Evolutionary conservation across 2,329 filamentous ascomycete genomes (phyloP).

Genomic region (Tolypocladium nubicola): DNA sequence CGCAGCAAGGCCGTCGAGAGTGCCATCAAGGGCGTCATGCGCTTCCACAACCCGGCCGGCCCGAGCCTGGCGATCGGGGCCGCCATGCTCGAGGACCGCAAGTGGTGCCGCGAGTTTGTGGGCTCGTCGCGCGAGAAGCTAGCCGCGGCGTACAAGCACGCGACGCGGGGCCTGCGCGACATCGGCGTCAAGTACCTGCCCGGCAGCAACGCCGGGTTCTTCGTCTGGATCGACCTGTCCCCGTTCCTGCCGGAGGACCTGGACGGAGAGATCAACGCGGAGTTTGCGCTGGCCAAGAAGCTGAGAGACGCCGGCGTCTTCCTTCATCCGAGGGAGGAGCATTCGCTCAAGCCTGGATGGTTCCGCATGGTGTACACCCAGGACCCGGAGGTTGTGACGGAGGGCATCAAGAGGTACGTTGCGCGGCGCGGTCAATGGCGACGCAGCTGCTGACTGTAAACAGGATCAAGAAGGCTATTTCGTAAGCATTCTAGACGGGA

Average conservation of each 20-base stretch:
- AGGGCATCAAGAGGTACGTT: conserved; percentile 24
- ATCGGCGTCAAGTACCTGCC: conserved; percentile 32
- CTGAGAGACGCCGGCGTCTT: conserved; percentile 37
- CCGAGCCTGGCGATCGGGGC: conserved; percentile 29
- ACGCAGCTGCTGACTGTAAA: background rate
- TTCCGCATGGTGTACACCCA: conserved; percentile 43
- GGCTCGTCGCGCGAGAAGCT: conserved; percentile 26
- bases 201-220: conserved; percentile 45
- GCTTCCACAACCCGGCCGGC: conserved; percentile 37
- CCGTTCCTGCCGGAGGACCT: conserved; percentile 24
- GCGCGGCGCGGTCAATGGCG: background rate
- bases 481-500: background rate
- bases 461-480: conserved; percentile 4
- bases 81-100: conserved; percentile 33
- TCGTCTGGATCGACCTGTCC: conserved; percentile 42
- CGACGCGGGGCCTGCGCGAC: conserved; percentile 23
- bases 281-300: conserved; percentile 32
- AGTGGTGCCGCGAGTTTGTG: conserved; percentile 35
- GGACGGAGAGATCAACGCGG: conserved; percentile 20
- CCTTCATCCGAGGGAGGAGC: conserved; percentile 35
- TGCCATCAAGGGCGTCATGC: conserved; percentile 25
- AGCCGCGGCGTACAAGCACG: conserved; percentile 26
- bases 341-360: conserved; percentile 36
- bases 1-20: conserved; percentile 18
- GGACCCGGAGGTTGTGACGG: conserved; percentile 19